phyloP scores from a whole-genome alignment of 768 basidiomycete genomes.

The Naganishia onofrii region DNA sequence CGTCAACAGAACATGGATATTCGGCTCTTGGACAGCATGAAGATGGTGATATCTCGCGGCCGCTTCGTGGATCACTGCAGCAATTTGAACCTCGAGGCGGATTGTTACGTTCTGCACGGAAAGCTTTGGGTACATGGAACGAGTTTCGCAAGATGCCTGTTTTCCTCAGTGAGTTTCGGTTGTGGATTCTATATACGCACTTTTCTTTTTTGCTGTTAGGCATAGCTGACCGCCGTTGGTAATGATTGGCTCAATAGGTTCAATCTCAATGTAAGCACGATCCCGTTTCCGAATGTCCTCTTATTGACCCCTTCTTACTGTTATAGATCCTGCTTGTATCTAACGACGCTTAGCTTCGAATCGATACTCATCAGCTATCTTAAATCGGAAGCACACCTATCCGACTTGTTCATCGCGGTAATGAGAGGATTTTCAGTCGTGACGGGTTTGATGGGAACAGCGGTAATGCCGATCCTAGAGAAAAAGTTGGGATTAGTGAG shows the following conservation, averaged over 20 bases:
- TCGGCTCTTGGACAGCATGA: neutral
- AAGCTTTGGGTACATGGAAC: neutral
- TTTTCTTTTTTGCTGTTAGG: neutral
- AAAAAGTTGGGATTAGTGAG: constrained; percentile 42
- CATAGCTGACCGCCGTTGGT: neutral
- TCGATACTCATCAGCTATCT: constrained; percentile 51
- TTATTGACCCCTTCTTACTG: neutral
- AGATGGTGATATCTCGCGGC: too few relatives aligned
- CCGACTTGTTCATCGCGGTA: constrained; percentile 46
- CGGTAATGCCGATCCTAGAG: constrained; percentile 48
- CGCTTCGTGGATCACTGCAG: neutral
- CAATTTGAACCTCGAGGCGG: neutral
- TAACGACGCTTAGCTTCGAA: constrained; percentile 50
- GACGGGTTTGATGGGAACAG: constrained; percentile 46
- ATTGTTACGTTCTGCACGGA: constrained; percentile 19
- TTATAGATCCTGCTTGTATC: constrained; percentile 37
- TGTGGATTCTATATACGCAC: neutral
- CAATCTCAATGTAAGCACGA: constrained; percentile 37
- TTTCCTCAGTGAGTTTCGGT: constrained; percentile 41
- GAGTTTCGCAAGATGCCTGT: constrained; percentile 48
- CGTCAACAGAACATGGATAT: neutral
- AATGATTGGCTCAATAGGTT: constrained; percentile 31
- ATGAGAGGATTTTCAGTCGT: constrained; percentile 47
- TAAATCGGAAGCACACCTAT: constrained; percentile 44
- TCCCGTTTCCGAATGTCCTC: neutral